A percentile compares a stretch with the other conserved stretches of the same genome.
Conservation (phyloP, 495 filamentous ascomycete genomes). For the Massariosphaeria phaeospora region DNA sequence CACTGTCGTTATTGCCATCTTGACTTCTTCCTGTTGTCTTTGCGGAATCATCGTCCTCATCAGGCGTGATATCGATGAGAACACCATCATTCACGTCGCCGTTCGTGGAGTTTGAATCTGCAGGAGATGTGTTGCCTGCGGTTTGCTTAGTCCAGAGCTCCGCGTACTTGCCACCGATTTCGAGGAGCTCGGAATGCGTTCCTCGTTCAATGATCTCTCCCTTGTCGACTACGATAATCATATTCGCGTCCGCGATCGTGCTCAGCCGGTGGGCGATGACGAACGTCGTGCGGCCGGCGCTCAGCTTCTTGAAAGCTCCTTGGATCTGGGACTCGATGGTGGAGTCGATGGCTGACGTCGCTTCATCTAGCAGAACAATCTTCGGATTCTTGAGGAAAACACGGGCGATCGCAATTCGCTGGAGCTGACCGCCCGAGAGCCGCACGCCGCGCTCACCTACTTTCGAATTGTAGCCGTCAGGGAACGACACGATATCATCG, state of each 20-base stretch:
- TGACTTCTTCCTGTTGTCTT: constrained; percentile 1
- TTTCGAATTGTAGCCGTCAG: constrained; percentile 39
- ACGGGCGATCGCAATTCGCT: constrained; percentile 33
- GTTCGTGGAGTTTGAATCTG: neutral
- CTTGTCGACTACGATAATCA: constrained; percentile 41
- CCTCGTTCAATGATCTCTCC: constrained; percentile 41
- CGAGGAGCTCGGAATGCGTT: constrained; percentile 39
- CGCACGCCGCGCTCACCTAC: constrained; percentile 25
- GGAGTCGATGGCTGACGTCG: constrained; percentile 29
- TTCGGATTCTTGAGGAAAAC: constrained; percentile 29
- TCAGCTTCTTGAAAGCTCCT: constrained; percentile 25
- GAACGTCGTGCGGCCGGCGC: constrained; percentile 26
- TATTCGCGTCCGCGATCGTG: constrained; percentile 40
- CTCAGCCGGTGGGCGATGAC: constrained; percentile 36
- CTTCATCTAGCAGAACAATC: constrained; percentile 34
- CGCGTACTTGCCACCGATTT: constrained; percentile 23
- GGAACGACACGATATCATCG: constrained; percentile 54
- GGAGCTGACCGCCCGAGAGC: constrained; percentile 32
- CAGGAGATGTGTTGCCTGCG: neutral
- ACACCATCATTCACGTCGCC: neutral
- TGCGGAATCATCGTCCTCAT: constrained; percentile 6
- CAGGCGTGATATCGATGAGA: constrained; percentile 23
- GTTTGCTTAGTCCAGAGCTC: constrained; percentile 31
- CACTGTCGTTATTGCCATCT: neutral
- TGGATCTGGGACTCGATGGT: constrained; percentile 28